These are phyloP conservation scores for Ceratocystis huliohia DNA, from an alignment of 2,329 filamentous ascomycete species.

Conservation along the genomic window DNA sequence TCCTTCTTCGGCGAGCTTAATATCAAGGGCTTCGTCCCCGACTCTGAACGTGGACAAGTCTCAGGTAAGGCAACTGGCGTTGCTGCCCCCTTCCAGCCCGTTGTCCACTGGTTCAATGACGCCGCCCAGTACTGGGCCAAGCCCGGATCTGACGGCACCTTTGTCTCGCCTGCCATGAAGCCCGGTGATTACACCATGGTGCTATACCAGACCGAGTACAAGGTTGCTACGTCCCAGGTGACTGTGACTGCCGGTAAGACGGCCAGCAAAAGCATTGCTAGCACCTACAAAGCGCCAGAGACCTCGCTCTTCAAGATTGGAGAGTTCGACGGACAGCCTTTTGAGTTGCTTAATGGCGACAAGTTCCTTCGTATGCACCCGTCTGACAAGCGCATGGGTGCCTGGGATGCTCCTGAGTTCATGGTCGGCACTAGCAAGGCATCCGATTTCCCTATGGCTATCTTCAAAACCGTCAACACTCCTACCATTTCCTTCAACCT, in stretches of 20 bases:
- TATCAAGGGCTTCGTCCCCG: constrained; percentile 45
- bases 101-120: constrained; percentile 54
- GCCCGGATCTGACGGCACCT: constrained; percentile 41
- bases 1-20: constrained; percentile 47
- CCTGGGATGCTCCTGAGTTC: constrained; percentile 48
- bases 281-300: constrained; percentile 33
- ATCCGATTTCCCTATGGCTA: constrained; percentile 50
- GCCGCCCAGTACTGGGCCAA: constrained; percentile 54
- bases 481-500: constrained; percentile 48
- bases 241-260: constrained; percentile 38
- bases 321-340: constrained; percentile 51
- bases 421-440: constrained; percentile 43
- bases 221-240: constrained; percentile 39
- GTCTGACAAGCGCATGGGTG: constrained; percentile 49
- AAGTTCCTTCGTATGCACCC: constrained; percentile 58
- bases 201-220: constrained; percentile 47
- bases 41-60: constrained; percentile 44
- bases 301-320: constrained; percentile 51
- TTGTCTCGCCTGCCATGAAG: constrained; percentile 54
- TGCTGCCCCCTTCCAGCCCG: constrained; percentile 38
- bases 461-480: constrained; percentile 48
- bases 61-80: constrained; percentile 49
- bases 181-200: constrained; percentile 57
- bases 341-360: constrained; percentile 53
- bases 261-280: constrained; percentile 39